Percentiles rank a stretch among this genome's conserved stretches.
These are phyloP conservation scores for Colletotrichum chrysophilum DNA, from an alignment of 2,329 filamentous ascomycete genomes.

Conservation along the genomic window DNA sequence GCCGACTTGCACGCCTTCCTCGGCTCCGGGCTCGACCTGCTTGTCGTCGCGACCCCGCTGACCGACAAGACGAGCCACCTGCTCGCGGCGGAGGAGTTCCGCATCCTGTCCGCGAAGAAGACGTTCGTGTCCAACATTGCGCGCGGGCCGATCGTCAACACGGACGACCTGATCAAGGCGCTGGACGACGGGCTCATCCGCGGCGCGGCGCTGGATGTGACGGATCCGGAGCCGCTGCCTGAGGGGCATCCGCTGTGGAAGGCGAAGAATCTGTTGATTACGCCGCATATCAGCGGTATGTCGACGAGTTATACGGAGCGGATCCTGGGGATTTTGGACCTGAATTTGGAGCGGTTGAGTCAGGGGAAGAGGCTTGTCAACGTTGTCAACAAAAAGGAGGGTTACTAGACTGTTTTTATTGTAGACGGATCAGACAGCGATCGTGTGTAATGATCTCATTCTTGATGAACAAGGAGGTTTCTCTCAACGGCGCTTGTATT, in stretches of 20 bases:
- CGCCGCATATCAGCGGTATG: conserved; percentile 52
- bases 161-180: conserved; percentile 65
- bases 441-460: neutral
- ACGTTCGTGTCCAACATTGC: conserved; percentile 76
- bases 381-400: conserved; percentile 38
- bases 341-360: conserved; percentile 44
- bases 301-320: conserved; percentile 45
- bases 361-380: conserved; percentile 45
- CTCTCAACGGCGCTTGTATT: neutral
- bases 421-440: neutral
- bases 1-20: conserved; percentile 56
- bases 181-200: conserved; percentile 63
- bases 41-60: conserved; percentile 57
- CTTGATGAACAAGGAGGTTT: neutral
- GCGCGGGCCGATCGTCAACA: conserved; percentile 58
- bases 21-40: conserved; percentile 53
- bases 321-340: conserved; percentile 45
- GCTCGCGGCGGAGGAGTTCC: conserved; percentile 56
- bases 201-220: conserved; percentile 79
- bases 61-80: conserved; percentile 53
- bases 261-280: conserved; percentile 70
- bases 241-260: conserved; percentile 72
- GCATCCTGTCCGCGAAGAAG: conserved; percentile 46
- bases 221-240: conserved; percentile 79
- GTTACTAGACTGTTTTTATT: neutral